These are phyloP conservation scores for Hyphopichia pseudoburtonii DNA, from an alignment of 1,139 yeast species.

Conservation along the genomic window DNA sequence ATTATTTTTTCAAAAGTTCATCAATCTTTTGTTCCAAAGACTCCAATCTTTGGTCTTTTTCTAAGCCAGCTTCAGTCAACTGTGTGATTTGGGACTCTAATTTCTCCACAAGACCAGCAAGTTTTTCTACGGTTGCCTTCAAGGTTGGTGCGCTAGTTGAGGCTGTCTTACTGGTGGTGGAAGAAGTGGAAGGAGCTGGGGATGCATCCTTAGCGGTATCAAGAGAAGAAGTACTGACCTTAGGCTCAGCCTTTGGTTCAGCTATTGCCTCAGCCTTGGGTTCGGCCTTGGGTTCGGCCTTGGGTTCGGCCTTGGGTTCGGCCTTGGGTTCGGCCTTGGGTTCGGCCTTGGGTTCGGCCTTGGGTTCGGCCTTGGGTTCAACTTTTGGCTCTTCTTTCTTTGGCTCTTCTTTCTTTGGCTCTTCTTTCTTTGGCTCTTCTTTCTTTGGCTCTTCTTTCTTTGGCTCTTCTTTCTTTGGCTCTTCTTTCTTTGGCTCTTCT, in stretches of 20 bases:
- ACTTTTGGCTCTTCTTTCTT: conserved; percentile 7
- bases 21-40: conserved; percentile 45
- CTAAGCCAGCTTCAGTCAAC: conserved; percentile 53
- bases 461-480: conserved; percentile 12
- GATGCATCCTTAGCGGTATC: conserved; percentile 7
- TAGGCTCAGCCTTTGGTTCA: conserved; percentile 11
- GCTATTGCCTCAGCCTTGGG: conserved; percentile 11
- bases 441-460: conserved; percentile 11
- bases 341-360: conserved; percentile 14
- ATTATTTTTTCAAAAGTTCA: conserved; percentile 24
- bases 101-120: conserved; percentile 54
- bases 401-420: conserved; percentile 8
- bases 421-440: conserved; percentile 12
- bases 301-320: conserved; percentile 11
- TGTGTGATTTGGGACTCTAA: conserved; percentile 56
- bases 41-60: conserved; percentile 60
- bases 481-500: conserved; percentile 10
- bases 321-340: conserved; percentile 14
- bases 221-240: conserved; percentile 9
- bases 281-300: conserved; percentile 16
- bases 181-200: conserved; percentile 6
- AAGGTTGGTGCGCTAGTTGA: conserved; percentile 53
- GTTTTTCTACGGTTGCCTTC: conserved; percentile 67
- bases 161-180: conserved; percentile 28
- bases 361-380: conserved; percentile 12